Base-by-base conservation (phyloP, 2,329 filamentous ascomycete genomes). In the Hypoxylon sp. region DNA sequence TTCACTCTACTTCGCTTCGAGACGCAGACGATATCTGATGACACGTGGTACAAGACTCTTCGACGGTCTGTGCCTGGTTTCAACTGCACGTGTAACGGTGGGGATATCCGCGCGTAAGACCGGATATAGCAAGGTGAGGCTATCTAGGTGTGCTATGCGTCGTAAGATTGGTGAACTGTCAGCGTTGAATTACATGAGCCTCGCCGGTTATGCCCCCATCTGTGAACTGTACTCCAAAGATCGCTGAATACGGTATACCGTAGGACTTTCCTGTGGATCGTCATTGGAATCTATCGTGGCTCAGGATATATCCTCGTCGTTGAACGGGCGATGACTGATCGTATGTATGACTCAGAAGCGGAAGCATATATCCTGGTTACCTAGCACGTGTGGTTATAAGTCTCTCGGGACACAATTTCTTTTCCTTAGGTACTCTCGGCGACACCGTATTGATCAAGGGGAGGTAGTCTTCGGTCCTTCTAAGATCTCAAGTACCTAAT, bases 331-430 rank as follows among this genome's bases (percentile, higher is more conserved):
- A 55, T 55, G 42, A 55, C 35, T 30, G 35, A 55, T 40, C 20
- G 51, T 20, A n/a, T 20, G 17, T 40, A 55, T 55, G 53, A 55
- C 53, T 55, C 53, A 55, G 53, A 55, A 55, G 27, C n/a, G 27
- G 22, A 42, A 55, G 30, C 25, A 40, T 27, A 37, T 27, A 55
- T 44, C 35, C 35, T 17, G 25, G 53, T 31, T 20, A 17, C 14
- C 27, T 14, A 8, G 22, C 27, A 44, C 53, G 40, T 44, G 17
- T 44, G 40, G 17, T 22, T 22, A 44, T 20, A 7, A 11, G 10
- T 44, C 7, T 44, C 40, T 42, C 31, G 22, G 17, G 22, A 10
- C 50, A 31, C 48, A 14, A 14, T 35, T 31, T 17, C 17, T 33
- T 20, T 37, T 13, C n/a, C 20, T 20, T 20, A 20, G 20, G 3